Evolutionary conservation across 768 basidiomycete genomes (phyloP).

Genomic region (Albatrellus ellisii): DNA sequence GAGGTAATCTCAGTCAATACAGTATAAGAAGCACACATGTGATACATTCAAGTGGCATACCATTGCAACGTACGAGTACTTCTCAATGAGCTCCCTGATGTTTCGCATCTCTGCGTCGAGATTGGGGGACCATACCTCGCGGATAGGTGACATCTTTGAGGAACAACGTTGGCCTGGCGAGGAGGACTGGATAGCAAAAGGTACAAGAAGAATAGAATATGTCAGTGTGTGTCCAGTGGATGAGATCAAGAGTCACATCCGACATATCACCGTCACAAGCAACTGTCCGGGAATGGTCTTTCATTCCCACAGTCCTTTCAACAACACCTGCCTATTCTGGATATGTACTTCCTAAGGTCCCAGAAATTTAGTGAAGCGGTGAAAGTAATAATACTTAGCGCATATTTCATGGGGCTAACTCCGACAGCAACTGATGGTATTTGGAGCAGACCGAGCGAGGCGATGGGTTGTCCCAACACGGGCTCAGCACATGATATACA

Average conservation of each 20-base stretch:
- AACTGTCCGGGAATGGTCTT: too few species aligned
- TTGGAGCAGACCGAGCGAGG: too few species aligned
- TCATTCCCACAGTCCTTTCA: background rate
- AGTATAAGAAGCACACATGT: conserved; percentile 7
- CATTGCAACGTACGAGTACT: conserved; percentile 93
- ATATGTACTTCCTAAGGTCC: background rate
- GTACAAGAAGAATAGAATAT: background rate
- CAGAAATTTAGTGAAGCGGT: too few species aligned
- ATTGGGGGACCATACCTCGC: conserved; percentile 92
- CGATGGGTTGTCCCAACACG: too few species aligned
- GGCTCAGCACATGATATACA: too few species aligned
- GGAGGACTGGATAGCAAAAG: background rate
- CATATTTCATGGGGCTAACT: too few species aligned
- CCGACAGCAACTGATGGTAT: too few species aligned
- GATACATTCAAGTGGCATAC: conserved; percentile 29
- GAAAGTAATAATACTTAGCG: too few species aligned
- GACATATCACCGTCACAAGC: too few species aligned
- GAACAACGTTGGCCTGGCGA: background rate
- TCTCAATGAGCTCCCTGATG: conserved; percentile 78
- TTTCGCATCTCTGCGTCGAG: conserved; percentile 86
- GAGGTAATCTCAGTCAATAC: conserved; percentile 14
- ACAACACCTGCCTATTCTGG: conserved; percentile 1
- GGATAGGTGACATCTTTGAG: conserved; percentile 59
- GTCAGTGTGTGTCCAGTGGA: background rate
- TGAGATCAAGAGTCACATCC: background rate